phyloP scores from a whole-genome alignment of 148 eudicot species.

The Fagopyrum tataricum region DNA sequence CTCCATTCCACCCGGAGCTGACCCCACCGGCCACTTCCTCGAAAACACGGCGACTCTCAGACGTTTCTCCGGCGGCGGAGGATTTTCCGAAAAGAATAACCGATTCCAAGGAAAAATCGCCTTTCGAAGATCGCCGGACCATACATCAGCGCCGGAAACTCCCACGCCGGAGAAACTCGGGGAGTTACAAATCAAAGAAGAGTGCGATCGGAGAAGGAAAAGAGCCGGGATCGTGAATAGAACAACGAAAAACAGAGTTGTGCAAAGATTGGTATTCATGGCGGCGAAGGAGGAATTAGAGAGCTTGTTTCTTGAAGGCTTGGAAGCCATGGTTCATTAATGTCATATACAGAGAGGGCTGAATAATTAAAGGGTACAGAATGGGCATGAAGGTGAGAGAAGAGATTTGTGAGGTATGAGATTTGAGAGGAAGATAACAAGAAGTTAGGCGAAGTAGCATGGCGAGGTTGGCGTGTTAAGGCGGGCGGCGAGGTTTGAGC shows the following conservation, averaged over 20 bases:
- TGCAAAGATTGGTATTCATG: constrained; percentile 42
- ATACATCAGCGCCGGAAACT: constrained; percentile 15
- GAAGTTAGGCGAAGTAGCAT: constrained; percentile 10
- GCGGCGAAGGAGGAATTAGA: constrained; percentile 5
- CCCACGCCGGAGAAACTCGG: not conserved
- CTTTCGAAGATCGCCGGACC: constrained; percentile 58
- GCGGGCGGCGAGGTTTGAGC: not conserved
- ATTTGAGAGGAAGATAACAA: not conserved
- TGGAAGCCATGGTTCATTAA: constrained; percentile 2
- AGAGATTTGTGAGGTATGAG: not conserved
- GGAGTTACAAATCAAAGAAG: constrained; percentile 25
- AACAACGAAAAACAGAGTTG: constrained; percentile 51
- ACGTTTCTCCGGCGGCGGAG: constrained; percentile 18
- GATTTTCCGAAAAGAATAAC: constrained; percentile 19
- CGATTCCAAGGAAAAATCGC: constrained; percentile 76
- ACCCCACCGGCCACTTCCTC: constrained; percentile 59
- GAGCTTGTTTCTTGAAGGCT: constrained; percentile 3
- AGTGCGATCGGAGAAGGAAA: constrained; percentile 50
- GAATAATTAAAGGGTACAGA: too few relatives aligned
- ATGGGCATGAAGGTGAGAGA: not conserved
- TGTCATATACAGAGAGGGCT: not conserved
- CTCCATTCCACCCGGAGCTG: constrained; percentile 85
- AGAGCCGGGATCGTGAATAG: constrained; percentile 57
- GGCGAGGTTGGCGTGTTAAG: constrained; percentile 2
- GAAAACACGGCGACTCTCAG: constrained; percentile 72